Evolutionary conservation across 306 rosid genomes (phyloP).

Genomic region (Quercus rubra): DNA sequence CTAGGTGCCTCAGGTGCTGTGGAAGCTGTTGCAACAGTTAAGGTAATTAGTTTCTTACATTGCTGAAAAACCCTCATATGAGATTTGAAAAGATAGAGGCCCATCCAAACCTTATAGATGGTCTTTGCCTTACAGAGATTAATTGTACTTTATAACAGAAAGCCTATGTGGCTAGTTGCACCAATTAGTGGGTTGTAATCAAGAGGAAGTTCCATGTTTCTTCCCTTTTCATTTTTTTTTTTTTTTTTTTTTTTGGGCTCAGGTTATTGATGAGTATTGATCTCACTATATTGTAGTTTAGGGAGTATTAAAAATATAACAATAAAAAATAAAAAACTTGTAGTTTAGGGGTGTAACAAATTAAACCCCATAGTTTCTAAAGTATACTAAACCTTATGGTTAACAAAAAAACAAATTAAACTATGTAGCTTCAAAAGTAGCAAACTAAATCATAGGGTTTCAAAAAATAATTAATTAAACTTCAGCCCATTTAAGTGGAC

Average conservation of each 20-base stretch:
- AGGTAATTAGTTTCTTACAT: slow-evolving; percentile 38
- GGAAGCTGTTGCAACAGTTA: slow-evolving; percentile 92
- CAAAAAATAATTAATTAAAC: too few species aligned
- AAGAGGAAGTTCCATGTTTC: not conserved
- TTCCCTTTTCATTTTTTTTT: not conserved
- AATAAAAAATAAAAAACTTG: too few species aligned
- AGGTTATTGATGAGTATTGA: not conserved
- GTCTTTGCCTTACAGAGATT: not conserved
- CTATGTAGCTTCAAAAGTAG: too few species aligned
- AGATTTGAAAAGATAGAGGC: not conserved
- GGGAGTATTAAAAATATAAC: too few species aligned
- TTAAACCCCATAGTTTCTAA: too few species aligned
- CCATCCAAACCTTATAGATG: not conserved
- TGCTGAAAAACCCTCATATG: not conserved
- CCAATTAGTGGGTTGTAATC: not conserved
- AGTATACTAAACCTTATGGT: too few species aligned
- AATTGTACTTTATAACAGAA: not conserved
- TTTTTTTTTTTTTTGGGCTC: not conserved
- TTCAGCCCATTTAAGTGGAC: too few species aligned
- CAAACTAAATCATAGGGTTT: too few species aligned
- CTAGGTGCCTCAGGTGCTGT: slow-evolving; percentile 97
- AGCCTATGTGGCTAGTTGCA: not conserved
- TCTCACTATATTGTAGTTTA: not conserved
- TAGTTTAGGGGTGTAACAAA: too few species aligned
- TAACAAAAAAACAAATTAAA: too few species aligned